phyloP scores from a whole-genome alignment of 345 rosid species.

The Angophora floribunda region DNA sequence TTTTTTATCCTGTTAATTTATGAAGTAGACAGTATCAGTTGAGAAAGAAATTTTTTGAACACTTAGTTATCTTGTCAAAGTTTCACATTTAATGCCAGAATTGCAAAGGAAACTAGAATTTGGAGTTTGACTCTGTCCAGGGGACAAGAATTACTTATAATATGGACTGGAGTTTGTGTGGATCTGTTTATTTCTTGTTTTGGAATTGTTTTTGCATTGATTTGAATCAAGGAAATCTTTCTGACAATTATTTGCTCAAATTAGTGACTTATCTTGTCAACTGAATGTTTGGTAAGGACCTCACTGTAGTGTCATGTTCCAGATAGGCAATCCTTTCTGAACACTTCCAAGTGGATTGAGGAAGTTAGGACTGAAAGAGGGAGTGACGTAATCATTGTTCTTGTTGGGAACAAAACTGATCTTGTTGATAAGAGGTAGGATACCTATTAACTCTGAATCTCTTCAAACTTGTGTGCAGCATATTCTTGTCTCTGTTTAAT shows the following conservation, averaged over 20 bases:
- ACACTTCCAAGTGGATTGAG: slow-evolving; percentile 90
- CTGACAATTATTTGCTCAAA: neutral
- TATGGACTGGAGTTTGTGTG: neutral
- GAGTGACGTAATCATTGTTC: slow-evolving; percentile 80
- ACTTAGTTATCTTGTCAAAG: neutral
- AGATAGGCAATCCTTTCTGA: slow-evolving; percentile 88
- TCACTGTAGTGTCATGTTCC: slow-evolving; percentile 4
- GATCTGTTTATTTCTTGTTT: neutral
- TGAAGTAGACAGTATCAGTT: neutral
- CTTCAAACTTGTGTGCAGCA: neutral
- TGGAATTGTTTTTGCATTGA: neutral
- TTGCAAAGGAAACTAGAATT: neutral
- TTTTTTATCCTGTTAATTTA: neutral
- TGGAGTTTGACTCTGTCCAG: neutral
- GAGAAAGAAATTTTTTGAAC: neutral
- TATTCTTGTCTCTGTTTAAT: neutral
- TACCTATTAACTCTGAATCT: neutral
- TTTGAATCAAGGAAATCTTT: neutral
- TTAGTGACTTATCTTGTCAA: neutral
- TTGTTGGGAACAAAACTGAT: slow-evolving; percentile 91
- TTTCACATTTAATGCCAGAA: neutral
- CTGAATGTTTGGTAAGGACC: neutral
- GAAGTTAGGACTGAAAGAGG: slow-evolving; percentile 88
- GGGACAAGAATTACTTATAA: neutral
- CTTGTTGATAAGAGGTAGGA: slow-evolving; percentile 71